These are phyloP conservation scores for Penicillium sp. DNA, from an alignment of 2,329 filamentous ascomycete genomes.

Conservation along the genomic window DNA sequence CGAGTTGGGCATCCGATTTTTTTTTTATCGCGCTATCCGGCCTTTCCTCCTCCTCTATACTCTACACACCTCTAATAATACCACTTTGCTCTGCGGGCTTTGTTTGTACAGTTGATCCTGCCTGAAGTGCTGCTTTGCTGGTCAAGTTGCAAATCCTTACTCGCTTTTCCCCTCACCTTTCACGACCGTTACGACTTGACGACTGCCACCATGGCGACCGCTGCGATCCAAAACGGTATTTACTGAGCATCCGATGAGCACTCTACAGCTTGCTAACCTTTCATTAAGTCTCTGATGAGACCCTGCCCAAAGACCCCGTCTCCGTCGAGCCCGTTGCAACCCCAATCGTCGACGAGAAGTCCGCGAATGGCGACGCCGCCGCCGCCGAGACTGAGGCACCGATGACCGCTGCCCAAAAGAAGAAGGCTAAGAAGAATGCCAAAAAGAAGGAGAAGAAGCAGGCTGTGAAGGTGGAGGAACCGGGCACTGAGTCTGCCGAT, in stretches of 20 bases:
- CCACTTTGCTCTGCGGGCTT: slow-evolving; percentile 19
- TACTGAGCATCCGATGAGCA: background rate
- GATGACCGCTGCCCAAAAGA: slow-evolving; percentile 19
- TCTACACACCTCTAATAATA: slow-evolving; percentile 8
- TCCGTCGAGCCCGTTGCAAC: slow-evolving; percentile 13
- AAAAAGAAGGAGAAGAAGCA: slow-evolving; percentile 25
- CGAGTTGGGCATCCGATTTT: slow-evolving; percentile 17
- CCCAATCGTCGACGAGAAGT: slow-evolving; percentile 14
- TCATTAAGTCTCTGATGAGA: slow-evolving; percentile 17
- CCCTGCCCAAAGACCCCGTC: slow-evolving; percentile 19
- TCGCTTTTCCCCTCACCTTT: slow-evolving; percentile 5
- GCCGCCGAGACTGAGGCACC: slow-evolving; percentile 7
- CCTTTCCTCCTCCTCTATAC: slow-evolving; percentile 8
- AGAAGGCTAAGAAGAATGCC: slow-evolving; percentile 21
- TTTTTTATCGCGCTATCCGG: slow-evolving; percentile 16
- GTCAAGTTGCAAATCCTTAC: slow-evolving; percentile 24
- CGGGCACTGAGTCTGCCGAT: background rate
- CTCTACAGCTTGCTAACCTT: background rate
- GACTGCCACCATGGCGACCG: slow-evolving; percentile 24
- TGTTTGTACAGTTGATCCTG: slow-evolving; percentile 22
- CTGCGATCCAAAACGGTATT: slow-evolving; percentile 22
- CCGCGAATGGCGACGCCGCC: slow-evolving; percentile 6
- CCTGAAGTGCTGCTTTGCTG: slow-evolving; percentile 25
- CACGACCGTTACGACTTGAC: slow-evolving; percentile 26
- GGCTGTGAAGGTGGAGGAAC: background rate